phyloP scores from a whole-genome alignment of 2,329 filamentous ascomycete species.

The Trichoderma aggressivum region DNA sequence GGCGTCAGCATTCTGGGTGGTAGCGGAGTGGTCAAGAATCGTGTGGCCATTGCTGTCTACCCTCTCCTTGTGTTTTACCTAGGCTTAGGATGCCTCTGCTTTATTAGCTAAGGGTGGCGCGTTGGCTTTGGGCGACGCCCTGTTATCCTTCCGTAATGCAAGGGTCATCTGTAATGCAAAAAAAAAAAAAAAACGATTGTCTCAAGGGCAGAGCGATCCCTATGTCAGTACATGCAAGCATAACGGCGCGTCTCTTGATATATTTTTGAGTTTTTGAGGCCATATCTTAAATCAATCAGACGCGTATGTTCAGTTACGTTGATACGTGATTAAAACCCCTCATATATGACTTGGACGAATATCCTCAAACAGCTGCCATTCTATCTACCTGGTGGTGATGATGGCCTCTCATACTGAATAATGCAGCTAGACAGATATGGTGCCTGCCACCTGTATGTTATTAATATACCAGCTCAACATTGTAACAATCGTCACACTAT shows the following conservation, averaged over 20 bases:
- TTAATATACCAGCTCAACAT: neutral
- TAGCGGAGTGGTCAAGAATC: slow-evolving; percentile 91
- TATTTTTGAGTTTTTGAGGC: neutral
- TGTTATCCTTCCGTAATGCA: neutral
- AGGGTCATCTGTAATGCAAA: neutral
- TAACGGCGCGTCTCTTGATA: neutral
- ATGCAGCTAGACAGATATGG: neutral
- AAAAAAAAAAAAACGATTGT: neutral
- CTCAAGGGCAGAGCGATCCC: neutral
- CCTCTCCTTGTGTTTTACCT: slow-evolving; percentile 95
- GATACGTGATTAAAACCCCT: neutral
- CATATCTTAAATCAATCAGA: neutral
- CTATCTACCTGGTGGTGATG: too few species aligned
- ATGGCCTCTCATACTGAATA: neutral
- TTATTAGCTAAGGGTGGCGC: slow-evolving; percentile 68
- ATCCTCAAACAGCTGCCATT: neutral
- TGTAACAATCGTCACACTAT: neutral
- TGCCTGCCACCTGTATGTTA: neutral
- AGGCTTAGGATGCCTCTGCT: slow-evolving; percentile 88
- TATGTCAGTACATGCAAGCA: neutral
- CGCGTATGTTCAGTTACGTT: neutral
- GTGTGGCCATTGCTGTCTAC: slow-evolving; percentile 90
- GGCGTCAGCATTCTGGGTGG: slow-evolving; percentile 94
- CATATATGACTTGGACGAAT: neutral
- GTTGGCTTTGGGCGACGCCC: neutral